A percentile compares a stretch with the other conserved stretches of the same genome.
Conservation (phyloP, 495 filamentous ascomycete genomes). For the Echria macrotheca region DNA sequence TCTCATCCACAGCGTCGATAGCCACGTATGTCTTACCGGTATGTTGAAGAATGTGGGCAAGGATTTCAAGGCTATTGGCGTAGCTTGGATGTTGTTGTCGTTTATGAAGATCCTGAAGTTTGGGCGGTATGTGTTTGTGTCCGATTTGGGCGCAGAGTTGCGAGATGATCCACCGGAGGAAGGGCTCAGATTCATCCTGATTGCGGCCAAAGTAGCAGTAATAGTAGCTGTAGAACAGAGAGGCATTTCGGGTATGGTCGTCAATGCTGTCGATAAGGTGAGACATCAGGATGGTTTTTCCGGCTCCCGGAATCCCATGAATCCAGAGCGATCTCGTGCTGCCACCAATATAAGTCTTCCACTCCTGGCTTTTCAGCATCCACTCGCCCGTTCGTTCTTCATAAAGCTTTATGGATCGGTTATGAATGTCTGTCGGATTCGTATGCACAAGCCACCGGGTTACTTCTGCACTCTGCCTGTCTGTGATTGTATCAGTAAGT, state of each 20-base stretch:
- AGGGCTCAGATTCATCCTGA: slow-evolving; percentile 25
- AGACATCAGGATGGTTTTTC: slow-evolving; percentile 32
- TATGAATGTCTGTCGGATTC: slow-evolving; percentile 18
- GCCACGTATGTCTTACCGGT: no score
- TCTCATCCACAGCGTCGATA: slow-evolving; percentile 24
- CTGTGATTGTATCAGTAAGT: no score
- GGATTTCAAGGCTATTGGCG: no score
- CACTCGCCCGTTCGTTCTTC: slow-evolving; percentile 15
- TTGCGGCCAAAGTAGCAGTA: slow-evolving; percentile 34
- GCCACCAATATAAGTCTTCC: slow-evolving; percentile 15
- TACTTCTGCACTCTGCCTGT: not conserved
- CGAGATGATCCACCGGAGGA: slow-evolving; percentile 24
- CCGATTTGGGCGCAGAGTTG: slow-evolving; percentile 31
- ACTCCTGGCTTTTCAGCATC: no score
- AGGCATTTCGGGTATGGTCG: not conserved
- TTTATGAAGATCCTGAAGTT: no score
- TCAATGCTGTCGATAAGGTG: slow-evolving; percentile 15
- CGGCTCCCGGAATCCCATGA: slow-evolving; percentile 37
- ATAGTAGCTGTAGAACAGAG: slow-evolving; percentile 24
- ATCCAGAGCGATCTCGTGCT: slow-evolving; percentile 27
- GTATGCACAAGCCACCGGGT: slow-evolving; percentile 5
- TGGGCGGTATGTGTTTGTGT: no score
- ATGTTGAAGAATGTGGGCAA: no score
- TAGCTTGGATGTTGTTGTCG: no score
- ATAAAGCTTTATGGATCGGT: no score